phyloP scores from a whole-genome alignment of 495 filamentous ascomycete genomes.

The Chlorociboria aeruginascens region DNA sequence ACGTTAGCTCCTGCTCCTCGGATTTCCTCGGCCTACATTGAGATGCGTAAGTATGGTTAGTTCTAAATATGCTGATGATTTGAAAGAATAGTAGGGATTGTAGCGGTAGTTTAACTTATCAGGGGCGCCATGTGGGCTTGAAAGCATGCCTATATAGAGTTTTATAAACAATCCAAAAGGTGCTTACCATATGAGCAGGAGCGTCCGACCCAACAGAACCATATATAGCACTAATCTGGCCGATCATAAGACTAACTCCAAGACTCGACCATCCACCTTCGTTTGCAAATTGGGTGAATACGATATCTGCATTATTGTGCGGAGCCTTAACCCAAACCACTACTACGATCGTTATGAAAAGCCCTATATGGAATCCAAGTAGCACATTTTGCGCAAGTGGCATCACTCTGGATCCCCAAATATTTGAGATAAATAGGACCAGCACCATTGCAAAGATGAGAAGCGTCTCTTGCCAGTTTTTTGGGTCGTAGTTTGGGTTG shows the following conservation, averaged over 20 bases:
- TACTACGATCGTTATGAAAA: slow-evolving; percentile 36
- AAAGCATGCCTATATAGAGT: too few species aligned
- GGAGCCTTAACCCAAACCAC: slow-evolving; percentile 24
- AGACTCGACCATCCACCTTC: slow-evolving; percentile 27
- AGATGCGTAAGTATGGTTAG: too few species aligned
- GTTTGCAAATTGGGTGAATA: slow-evolving; percentile 33
- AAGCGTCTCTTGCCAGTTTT: slow-evolving; percentile 33
- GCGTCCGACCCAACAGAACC: slow-evolving; percentile 44
- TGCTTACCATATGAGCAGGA: slow-evolving; percentile 25
- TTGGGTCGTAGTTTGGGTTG: slow-evolving; percentile 24
- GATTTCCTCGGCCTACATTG: slow-evolving; percentile 30
- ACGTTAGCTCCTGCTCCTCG: slow-evolving; percentile 37
- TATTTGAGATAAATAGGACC: slow-evolving; percentile 26
- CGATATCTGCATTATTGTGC: slow-evolving; percentile 21
- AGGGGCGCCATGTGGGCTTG: too few species aligned
- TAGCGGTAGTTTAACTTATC: too few species aligned
- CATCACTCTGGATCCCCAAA: slow-evolving; percentile 25
- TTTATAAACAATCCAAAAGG: too few species aligned
- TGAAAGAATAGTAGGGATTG: too few species aligned
- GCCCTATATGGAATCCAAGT: slow-evolving; percentile 30
- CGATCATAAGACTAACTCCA: slow-evolving; percentile 31
- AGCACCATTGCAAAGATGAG: slow-evolving; percentile 28
- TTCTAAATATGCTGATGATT: too few species aligned
- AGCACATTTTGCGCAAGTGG: slow-evolving; percentile 30
- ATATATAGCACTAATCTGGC: slow-evolving; percentile 26